Evolutionary conservation across 2,329 filamentous ascomycete species (phyloP).

Genomic region (Fusarium sp.): DNA sequence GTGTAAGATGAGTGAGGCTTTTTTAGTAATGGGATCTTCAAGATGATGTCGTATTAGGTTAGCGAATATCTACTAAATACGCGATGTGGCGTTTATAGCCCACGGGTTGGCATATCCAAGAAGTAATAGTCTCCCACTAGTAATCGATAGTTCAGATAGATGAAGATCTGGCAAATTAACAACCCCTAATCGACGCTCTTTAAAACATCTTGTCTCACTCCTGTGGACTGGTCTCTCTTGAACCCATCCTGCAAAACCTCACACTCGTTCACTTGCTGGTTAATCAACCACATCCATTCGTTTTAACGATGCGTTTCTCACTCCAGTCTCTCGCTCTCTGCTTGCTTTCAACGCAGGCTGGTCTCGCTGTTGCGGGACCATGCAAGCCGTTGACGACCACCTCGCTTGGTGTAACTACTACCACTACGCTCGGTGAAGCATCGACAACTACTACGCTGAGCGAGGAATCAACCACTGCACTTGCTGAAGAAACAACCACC

Average conservation of each 20-base stretch:
- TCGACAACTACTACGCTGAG: not conserved
- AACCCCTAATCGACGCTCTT: not conserved
- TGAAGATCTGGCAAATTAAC: not conserved
- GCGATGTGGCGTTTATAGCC: not conserved
- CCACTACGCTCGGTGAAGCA: accelerated
- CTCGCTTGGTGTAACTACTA: not conserved
- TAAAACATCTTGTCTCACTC: not conserved
- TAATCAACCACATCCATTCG: not conserved
- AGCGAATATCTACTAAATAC: not conserved
- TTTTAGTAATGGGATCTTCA: too few relatives aligned
- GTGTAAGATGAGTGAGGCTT: too few relatives aligned
- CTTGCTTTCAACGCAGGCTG: not conserved
- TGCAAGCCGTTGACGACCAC: not conserved
- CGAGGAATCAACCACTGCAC: not conserved
- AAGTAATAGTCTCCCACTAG: not conserved
- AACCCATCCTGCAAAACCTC: not conserved
- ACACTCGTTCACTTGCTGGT: not conserved
- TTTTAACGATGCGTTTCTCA: not conserved
- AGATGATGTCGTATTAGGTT: too few relatives aligned
- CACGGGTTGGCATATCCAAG: not conserved
- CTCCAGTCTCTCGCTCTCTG: not conserved
- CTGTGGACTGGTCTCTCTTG: not conserved
- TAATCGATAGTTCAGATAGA: not conserved
- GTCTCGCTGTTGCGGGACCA: not conserved
- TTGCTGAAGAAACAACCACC: not conserved